These are phyloP conservation scores for Colletotrichum aenigma DNA, from an alignment of 2,329 filamentous ascomycete species.

Conservation along the genomic window DNA sequence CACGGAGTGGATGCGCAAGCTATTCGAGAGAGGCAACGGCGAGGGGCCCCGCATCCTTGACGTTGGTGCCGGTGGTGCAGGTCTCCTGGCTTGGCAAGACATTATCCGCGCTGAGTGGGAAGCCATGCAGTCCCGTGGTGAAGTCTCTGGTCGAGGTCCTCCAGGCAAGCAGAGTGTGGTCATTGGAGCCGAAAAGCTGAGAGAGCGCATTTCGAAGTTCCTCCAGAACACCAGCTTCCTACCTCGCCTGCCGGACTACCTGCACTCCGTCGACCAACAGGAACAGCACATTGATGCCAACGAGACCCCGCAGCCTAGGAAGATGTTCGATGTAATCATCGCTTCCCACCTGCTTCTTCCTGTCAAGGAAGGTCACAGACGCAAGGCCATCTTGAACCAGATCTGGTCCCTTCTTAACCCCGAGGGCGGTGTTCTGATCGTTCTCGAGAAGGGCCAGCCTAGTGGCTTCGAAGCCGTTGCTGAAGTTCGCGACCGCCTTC, in stretches of 20 bases:
- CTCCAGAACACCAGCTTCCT: slow-evolving; percentile 91
- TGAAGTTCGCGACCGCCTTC: slow-evolving; percentile 77
- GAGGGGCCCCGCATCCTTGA: slow-evolving; percentile 71
- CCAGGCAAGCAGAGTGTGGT: slow-evolving; percentile 81
- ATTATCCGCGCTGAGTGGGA: slow-evolving; percentile 84
- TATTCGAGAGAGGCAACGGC: slow-evolving; percentile 55
- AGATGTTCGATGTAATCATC: slow-evolving; percentile 88
- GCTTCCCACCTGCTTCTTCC: slow-evolving; percentile 84
- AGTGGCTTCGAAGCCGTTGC: slow-evolving; percentile 93
- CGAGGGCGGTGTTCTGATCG: slow-evolving; percentile 82
- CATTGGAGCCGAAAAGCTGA: slow-evolving; percentile 75
- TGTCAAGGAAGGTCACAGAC: slow-evolving; percentile 75
- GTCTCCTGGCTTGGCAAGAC: slow-evolving; percentile 76
- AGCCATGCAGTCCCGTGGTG: slow-evolving; percentile 59
- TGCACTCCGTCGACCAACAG: slow-evolving; percentile 66
- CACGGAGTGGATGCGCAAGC: slow-evolving; percentile 68
- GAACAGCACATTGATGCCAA: slow-evolving; percentile 65
- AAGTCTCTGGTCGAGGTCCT: slow-evolving; percentile 44
- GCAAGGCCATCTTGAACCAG: slow-evolving; percentile 82
- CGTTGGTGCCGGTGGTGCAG: slow-evolving; percentile 75
- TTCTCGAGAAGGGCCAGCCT: slow-evolving; percentile 90
- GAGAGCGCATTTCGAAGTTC: slow-evolving; percentile 75
- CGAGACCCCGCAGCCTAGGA: slow-evolving; percentile 62
- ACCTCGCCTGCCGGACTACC: slow-evolving; percentile 86
- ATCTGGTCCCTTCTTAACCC: slow-evolving; percentile 87